A percentile compares a stretch with the other conserved stretches of the same genome.
Conservation (phyloP, 2,329 filamentous ascomycete species). For the Stagonosporopsis vannaccii region DNA sequence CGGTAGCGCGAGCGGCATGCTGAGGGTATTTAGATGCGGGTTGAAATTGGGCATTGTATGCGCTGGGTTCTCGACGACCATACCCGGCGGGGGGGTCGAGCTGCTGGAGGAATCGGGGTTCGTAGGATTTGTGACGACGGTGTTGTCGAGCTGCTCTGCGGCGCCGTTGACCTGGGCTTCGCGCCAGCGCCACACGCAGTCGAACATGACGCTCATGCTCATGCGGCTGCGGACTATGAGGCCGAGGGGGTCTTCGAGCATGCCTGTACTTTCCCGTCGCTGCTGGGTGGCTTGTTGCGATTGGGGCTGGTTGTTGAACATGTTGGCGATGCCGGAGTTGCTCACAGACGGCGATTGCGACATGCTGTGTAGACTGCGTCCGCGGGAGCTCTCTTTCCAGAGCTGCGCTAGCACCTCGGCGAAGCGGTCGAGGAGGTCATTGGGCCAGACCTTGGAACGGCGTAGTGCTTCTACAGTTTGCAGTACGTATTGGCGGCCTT, state of each 20-base stretch:
- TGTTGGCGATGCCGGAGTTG: slow-evolving; percentile 40
- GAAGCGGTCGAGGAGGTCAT: slow-evolving; percentile 80
- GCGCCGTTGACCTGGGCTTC: slow-evolving; percentile 65
- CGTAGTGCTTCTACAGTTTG: slow-evolving; percentile 74
- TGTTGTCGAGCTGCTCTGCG: slow-evolving; percentile 60
- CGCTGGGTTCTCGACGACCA: slow-evolving; percentile 41
- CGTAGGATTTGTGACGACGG: slow-evolving; percentile 86
- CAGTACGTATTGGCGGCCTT: slow-evolving; percentile 73
- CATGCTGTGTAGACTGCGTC: slow-evolving; percentile 46
- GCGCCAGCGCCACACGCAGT: slow-evolving; percentile 86
- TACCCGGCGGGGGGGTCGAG: slow-evolving; percentile 64
- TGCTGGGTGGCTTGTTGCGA: slow-evolving; percentile 32
- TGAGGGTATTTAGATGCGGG: slow-evolving; percentile 48
- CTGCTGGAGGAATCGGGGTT: slow-evolving; percentile 76
- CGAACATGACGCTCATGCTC: slow-evolving; percentile 85
- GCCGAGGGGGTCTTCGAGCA: slow-evolving; percentile 74
- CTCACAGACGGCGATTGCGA: slow-evolving; percentile 48
- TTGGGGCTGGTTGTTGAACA: slow-evolving; percentile 42
- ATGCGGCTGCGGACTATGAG: slow-evolving; percentile 83
- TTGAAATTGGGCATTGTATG: slow-evolving; percentile 47
- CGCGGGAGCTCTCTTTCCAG: slow-evolving; percentile 69
- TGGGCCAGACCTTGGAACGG: slow-evolving; percentile 75
- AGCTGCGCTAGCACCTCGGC: slow-evolving; percentile 88
- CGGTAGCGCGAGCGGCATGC: slow-evolving; percentile 66
- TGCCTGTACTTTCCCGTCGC: slow-evolving; percentile 37